Percentiles rank a stretch among this genome's conserved stretches.
phyloP scores from a whole-genome alignment of 2,329 filamentous ascomycete species.

The Paracoccidioides brasiliensis region DNA sequence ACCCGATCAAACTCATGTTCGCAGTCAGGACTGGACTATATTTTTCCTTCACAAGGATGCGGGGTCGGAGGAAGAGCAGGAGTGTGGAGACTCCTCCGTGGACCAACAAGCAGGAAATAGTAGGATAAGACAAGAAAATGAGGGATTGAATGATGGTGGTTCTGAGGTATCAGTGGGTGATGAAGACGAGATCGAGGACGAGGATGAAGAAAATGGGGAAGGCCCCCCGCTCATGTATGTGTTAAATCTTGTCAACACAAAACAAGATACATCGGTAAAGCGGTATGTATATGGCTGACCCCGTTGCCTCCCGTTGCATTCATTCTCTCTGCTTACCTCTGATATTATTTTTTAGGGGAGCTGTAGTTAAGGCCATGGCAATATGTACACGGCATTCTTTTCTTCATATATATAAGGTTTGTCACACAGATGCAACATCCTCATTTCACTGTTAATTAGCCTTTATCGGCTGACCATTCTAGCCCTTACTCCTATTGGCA shows the following conservation, averaged over 20 bases:
- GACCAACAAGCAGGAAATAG: slow-evolving; percentile 27
- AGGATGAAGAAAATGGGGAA: slow-evolving; percentile 58
- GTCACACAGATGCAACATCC: slow-evolving; percentile 11
- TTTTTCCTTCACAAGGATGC: slow-evolving; percentile 97
- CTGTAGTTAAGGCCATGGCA: slow-evolving; percentile 94
- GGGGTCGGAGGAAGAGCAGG: slow-evolving; percentile 65
- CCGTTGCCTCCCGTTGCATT: neutral
- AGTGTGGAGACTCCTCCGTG: slow-evolving; percentile 38
- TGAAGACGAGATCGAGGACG: slow-evolving; percentile 40
- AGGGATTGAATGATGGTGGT: slow-evolving; percentile 35
- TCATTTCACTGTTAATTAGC: neutral
- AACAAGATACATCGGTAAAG: slow-evolving; percentile 85
- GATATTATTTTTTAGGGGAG: slow-evolving; percentile 47
- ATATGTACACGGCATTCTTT: slow-evolving; percentile 97
- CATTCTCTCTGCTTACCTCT: slow-evolving; percentile 7
- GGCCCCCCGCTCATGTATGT: slow-evolving; percentile 93
- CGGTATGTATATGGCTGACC: slow-evolving; percentile 30
- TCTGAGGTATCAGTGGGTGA: slow-evolving; percentile 29
- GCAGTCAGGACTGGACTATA: slow-evolving; percentile 97
- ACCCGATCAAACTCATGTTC: slow-evolving; percentile 87
- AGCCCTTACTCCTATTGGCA: slow-evolving; percentile 80
- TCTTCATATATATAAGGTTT: slow-evolving; percentile 92
- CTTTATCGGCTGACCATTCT: slow-evolving; percentile 4
- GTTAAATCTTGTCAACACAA: slow-evolving; percentile 93
- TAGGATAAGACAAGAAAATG: slow-evolving; percentile 29